Conservation (phyloP, 169 alveolate genomes). For the Plasmodium yoelii region DNA sequence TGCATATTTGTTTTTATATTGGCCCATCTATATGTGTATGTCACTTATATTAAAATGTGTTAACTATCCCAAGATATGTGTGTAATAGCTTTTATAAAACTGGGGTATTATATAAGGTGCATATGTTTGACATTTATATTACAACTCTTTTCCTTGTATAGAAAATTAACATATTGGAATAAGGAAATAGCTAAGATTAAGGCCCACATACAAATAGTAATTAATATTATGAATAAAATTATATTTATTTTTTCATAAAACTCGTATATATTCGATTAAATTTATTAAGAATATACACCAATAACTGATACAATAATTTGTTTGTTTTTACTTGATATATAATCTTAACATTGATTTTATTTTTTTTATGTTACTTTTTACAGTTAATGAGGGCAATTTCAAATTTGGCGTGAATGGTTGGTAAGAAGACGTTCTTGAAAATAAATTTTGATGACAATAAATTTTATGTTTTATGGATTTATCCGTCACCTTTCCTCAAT, state of each 20-base stretch:
- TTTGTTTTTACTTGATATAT: background rate
- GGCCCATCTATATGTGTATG: background rate
- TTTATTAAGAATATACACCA: too few species aligned
- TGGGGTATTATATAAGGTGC: too few species aligned
- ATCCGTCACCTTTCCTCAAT: too few species aligned
- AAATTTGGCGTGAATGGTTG: slow-evolving; percentile 22
- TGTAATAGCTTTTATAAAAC: too few species aligned
- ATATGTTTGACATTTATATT: too few species aligned
- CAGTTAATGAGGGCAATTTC: slow-evolving; percentile 76
- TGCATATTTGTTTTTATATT: slow-evolving; percentile 1
- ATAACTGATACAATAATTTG: background rate
- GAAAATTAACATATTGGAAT: slow-evolving; percentile 74
- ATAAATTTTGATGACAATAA: background rate
- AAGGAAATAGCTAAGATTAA: slow-evolving; percentile 52
- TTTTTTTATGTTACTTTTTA: slow-evolving; percentile 16
- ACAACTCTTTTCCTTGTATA: slow-evolving; percentile 1
- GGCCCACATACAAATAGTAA: slow-evolving; percentile 77
- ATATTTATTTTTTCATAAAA: background rate
- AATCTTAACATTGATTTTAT: background rate
- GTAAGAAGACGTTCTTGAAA: slow-evolving; percentile 1
- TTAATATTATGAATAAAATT: background rate
- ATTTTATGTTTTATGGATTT: too few species aligned
- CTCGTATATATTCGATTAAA: background rate
- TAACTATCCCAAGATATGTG: too few species aligned
- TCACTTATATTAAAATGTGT: too few species aligned